Conservation (phyloP, 495 filamentous ascomycete species). For the Achaetomiella virescens region DNA sequence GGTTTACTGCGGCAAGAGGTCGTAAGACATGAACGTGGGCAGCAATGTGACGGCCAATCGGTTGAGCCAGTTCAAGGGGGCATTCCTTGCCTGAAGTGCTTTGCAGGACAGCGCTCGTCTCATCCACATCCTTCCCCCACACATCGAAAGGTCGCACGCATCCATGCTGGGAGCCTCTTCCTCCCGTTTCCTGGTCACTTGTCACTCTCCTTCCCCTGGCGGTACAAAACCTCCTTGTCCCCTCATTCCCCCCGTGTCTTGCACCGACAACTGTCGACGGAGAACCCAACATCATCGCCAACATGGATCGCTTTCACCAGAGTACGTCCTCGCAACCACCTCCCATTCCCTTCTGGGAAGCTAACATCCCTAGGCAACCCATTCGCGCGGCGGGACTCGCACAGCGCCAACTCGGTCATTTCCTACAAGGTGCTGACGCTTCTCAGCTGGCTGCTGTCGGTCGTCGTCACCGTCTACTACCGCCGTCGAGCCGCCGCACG, state of each 20-base stretch:
- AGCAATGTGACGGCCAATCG: background rate
- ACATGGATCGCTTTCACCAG: constrained; percentile 39
- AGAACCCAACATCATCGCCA: constrained; percentile 2
- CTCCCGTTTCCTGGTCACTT: background rate
- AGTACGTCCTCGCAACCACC: constrained; percentile 24
- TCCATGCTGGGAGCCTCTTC: background rate
- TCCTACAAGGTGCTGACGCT: constrained; percentile 62
- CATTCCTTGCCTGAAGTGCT: background rate
- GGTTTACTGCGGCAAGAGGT: constrained; percentile 5
- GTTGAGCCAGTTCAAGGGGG: background rate
- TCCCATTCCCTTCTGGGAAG: background rate
- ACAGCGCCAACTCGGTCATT: constrained; percentile 43
- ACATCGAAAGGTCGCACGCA: background rate
- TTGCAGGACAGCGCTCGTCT: background rate
- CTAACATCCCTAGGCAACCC: constrained; percentile 52
- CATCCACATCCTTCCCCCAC: background rate
- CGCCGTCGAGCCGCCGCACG: constrained; percentile 53
- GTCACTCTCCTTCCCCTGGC: background rate
- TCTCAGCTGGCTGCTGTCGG: constrained; percentile 63
- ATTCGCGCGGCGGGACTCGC: constrained; percentile 58
- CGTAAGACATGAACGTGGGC: background rate
- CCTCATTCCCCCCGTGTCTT: background rate
- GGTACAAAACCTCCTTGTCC: background rate
- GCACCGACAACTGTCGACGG: background rate
- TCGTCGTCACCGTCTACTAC: constrained; percentile 66